These are phyloP conservation scores for Papiliotrema nemorosa DNA, from an alignment of 1,284 basidiomycete genomes.

Conservation along the genomic window DNA sequence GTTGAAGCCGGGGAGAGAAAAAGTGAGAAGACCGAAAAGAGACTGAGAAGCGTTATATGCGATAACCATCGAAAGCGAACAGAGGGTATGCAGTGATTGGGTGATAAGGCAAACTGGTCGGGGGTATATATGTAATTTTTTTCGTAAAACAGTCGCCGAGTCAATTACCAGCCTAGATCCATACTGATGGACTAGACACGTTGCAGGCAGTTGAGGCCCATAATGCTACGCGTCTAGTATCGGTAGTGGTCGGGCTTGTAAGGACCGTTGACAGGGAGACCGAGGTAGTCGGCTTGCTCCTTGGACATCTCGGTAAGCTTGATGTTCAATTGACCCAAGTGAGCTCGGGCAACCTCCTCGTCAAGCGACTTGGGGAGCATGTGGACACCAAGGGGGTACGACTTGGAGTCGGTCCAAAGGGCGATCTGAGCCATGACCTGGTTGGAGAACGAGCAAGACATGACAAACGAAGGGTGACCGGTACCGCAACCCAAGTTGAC, in stretches of 20 bases:
- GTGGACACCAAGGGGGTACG: conserved; percentile 90
- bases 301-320: conserved; percentile 80
- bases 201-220: conserved; percentile 24
- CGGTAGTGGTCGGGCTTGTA: conserved; percentile 85
- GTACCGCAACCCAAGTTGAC: conserved; percentile 95
- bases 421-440: conserved; percentile 98
- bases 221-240: conserved; percentile 26
- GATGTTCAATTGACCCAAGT: conserved; percentile 86
- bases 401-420: conserved; percentile 80
- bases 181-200: not conserved
- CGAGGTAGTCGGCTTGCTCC: conserved; percentile 86
- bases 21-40: not conserved
- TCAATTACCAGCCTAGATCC: too few relatives aligned
- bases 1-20: conserved; percentile 22
- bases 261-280: conserved; percentile 81
- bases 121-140: conserved; percentile 11
- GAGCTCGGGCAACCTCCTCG: conserved; percentile 96
- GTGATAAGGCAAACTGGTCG: conserved; percentile 13
- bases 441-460: conserved; percentile 99
- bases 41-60: too few relatives aligned
- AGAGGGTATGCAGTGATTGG: conserved; percentile 20
- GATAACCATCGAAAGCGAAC: too few relatives aligned
- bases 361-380: conserved; percentile 97
- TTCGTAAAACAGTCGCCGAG: too few relatives aligned
- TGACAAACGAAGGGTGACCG: conserved; percentile 88